phyloP scores from a whole-genome alignment of 2,329 filamentous ascomycete species.

The Neocatenulostroma microsporum region DNA sequence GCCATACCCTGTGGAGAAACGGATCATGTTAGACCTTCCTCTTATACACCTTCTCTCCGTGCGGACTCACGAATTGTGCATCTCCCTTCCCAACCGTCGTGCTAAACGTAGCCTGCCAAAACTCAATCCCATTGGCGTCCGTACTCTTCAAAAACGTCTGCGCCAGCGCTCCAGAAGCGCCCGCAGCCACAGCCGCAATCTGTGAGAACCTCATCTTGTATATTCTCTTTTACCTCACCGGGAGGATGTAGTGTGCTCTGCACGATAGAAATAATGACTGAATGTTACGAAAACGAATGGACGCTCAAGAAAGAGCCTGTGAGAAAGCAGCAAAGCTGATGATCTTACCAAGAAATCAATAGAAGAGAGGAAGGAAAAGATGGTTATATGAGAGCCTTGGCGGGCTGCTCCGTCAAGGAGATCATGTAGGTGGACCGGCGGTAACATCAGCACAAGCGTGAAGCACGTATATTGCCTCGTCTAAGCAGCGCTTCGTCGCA shows the following conservation, averaged over 20 bases:
- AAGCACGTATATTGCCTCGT: slow-evolving; percentile 2
- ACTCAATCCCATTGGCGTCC: slow-evolving; percentile 45
- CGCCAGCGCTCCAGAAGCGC: slow-evolving; percentile 14
- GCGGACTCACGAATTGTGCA: too few relatives aligned
- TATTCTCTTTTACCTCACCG: slow-evolving; percentile 10
- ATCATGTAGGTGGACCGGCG: not conserved
- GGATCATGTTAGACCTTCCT: too few relatives aligned
- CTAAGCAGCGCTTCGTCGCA: too few relatives aligned
- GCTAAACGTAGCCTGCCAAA: slow-evolving; percentile 44
- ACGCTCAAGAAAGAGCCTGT: slow-evolving; percentile 8
- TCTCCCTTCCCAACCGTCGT: slow-evolving; percentile 37
- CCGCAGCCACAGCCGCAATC: slow-evolving; percentile 13
- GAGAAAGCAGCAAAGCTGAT: slow-evolving; percentile 4
- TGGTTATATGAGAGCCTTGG: slow-evolving; percentile 1
- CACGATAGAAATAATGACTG: slow-evolving; percentile 11
- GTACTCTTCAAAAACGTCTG: slow-evolving; percentile 22
- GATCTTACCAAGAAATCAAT: slow-evolving; percentile 8
- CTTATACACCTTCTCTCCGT: too few relatives aligned
- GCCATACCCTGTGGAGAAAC: too few relatives aligned
- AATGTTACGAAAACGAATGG: slow-evolving; percentile 14
- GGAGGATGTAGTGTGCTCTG: slow-evolving; percentile 16
- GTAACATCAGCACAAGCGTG: not conserved
- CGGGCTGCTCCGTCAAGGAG: not conserved
- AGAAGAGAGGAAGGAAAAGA: slow-evolving; percentile 1
- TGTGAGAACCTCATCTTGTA: slow-evolving; percentile 21